A percentile compares a stretch with the other conserved stretches of the same genome.
Evolutionary conservation across 257 asterid genomes (phyloP).

Genomic region (Primulina huaijiensis): DNA sequence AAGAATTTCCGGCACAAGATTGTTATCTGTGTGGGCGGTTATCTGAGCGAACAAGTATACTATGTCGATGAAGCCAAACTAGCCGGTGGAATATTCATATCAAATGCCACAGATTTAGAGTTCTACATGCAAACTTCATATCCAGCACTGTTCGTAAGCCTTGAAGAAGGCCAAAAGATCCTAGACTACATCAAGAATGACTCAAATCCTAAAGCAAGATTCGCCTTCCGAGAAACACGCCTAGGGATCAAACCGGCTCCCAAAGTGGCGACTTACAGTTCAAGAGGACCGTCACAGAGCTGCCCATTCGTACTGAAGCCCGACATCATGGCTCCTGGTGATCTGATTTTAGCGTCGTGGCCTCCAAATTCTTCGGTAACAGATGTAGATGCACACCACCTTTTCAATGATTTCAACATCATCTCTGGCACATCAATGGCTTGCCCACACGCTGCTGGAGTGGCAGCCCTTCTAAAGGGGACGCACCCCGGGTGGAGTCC

Average conservation of each 20-base stretch:
- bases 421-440: conserved; percentile 54
- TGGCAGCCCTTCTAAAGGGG: conserved; percentile 40
- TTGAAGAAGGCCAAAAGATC: conserved; percentile 33
- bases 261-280: conserved; percentile 41
- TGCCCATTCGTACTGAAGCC: conserved; percentile 46
- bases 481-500: conserved; percentile 48
- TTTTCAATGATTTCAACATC: conserved; percentile 38
- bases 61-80: conserved; percentile 27
- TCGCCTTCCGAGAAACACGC: conserved; percentile 29
- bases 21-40: conserved; percentile 36
- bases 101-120: conserved; percentile 37
- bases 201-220: conserved; percentile 30
- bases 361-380: conserved; percentile 26
- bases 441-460: conserved; percentile 52
- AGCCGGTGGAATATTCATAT: conserved; percentile 40
- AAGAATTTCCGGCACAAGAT: conserved; percentile 23
- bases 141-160: conserved; percentile 33
- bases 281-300: conserved; percentile 48
- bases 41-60: conserved; percentile 29
- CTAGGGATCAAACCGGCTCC: conserved; percentile 45
- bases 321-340: conserved; percentile 47
- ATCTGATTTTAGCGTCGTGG: conserved; percentile 43
- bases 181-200: conserved; percentile 31
- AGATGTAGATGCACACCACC: conserved; percentile 22
- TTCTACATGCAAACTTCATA: conserved; percentile 24